Evolutionary conservation across 345 rosid species (phyloP).

Genomic region (Cardamine resedifolia): DNA sequence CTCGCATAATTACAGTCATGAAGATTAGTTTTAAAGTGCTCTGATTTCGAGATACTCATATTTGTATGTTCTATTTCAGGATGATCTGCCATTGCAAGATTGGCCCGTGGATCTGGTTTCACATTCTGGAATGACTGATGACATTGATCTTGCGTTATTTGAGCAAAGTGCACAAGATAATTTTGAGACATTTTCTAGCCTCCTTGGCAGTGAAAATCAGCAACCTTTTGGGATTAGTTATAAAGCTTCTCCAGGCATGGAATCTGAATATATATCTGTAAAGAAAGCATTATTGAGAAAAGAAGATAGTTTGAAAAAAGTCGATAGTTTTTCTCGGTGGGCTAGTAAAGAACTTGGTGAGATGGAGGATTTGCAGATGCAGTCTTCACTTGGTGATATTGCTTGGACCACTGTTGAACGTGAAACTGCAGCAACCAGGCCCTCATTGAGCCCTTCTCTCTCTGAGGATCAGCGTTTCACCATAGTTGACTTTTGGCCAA

Average conservation of each 20-base stretch:
- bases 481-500: constrained; percentile 74
- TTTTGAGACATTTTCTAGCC: constrained; percentile 40
- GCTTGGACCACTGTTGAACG: constrained; percentile 73
- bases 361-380: constrained; percentile 74
- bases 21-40: background rate
- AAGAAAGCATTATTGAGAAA: constrained; percentile 56
- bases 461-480: constrained; percentile 88
- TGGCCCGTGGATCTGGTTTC: constrained; percentile 44
- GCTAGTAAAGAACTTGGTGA: constrained; percentile 73
- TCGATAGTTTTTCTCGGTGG: constrained; percentile 94
- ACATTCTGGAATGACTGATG: constrained; percentile 49
- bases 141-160: constrained; percentile 43
- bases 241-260: constrained; percentile 40
- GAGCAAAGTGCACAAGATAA: constrained; percentile 50
- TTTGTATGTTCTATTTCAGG: constrained; percentile 48
- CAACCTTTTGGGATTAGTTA: constrained; percentile 38
- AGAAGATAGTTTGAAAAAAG: constrained; percentile 74
- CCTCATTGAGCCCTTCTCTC: constrained; percentile 78
- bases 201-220: constrained; percentile 43
- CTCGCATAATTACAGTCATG: background rate
- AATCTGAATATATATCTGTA: constrained; percentile 32
- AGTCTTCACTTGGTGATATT: constrained; percentile 58
- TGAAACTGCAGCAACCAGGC: constrained; percentile 58
- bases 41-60: constrained; percentile 14
- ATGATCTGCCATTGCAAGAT: constrained; percentile 32